Evolutionary conservation across 495 filamentous ascomycete species (phyloP).

Genomic region (Penicillium antarcticum): DNA sequence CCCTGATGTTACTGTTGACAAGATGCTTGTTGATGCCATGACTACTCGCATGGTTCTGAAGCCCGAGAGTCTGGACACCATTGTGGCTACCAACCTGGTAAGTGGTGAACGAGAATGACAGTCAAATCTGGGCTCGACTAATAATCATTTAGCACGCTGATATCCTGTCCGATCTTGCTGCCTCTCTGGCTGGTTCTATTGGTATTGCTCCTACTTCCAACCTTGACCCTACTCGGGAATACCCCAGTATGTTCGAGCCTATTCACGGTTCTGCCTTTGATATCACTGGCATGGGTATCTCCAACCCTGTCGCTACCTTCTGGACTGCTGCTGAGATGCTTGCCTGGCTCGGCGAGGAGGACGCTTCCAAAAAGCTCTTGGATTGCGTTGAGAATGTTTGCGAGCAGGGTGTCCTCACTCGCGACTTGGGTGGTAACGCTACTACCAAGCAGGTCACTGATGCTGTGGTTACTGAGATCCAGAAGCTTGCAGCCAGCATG

Average conservation of each 20-base stretch:
- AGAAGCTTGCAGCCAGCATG: constrained; percentile 20
- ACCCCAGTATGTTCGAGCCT: constrained; percentile 66
- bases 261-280: constrained; percentile 69
- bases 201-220: constrained; percentile 61
- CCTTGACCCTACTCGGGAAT: constrained; percentile 57
- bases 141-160: constrained; percentile 43
- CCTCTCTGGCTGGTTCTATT: constrained; percentile 53
- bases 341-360: constrained; percentile 57
- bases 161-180: constrained; percentile 57
- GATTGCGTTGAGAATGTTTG: constrained; percentile 58
- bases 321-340: constrained; percentile 71
- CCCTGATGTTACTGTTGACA: constrained; percentile 52
- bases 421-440: constrained; percentile 54
- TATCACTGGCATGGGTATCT: constrained; percentile 68
- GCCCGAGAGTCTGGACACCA: constrained; percentile 51
- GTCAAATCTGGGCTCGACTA: neutral
- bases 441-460: constrained; percentile 58
- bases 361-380: constrained; percentile 54
- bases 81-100: constrained; percentile 54
- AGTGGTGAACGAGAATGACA: neutral
- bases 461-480: constrained; percentile 59
- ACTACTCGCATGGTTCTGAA: constrained; percentile 55
- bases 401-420: constrained; percentile 55
- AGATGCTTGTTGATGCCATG: constrained; percentile 61
- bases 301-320: constrained; percentile 69